phyloP scores from a whole-genome alignment of 2,329 filamentous ascomycete genomes.

The Hypoxylon sp. region DNA sequence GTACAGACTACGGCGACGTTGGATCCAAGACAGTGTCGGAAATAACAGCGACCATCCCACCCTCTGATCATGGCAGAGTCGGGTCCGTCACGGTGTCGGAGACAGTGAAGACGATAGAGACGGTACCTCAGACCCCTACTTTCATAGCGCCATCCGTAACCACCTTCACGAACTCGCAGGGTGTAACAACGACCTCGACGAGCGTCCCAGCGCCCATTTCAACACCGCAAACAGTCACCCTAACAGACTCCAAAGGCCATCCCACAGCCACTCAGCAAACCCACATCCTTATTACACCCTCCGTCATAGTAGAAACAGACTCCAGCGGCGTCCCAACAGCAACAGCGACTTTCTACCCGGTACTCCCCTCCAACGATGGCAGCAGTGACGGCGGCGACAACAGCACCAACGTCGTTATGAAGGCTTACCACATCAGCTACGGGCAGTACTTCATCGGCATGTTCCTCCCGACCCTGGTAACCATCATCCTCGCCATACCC shows the following conservation, averaged over 20 bases:
- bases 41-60: background rate
- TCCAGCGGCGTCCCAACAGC: slow-evolving; percentile 41
- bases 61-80: slow-evolving; percentile 18
- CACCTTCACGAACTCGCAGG: slow-evolving; percentile 30
- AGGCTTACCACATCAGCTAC: slow-evolving; percentile 30
- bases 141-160: slow-evolving; percentile 29
- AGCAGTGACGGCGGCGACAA: background rate
- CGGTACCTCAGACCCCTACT: slow-evolving; percentile 22
- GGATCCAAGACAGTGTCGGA: slow-evolving; percentile 15
- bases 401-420: slow-evolving; percentile 4
- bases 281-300: slow-evolving; percentile 36
- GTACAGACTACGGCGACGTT: slow-evolving; percentile 24
- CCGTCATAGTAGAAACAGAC: slow-evolving; percentile 37
- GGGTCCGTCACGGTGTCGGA: slow-evolving; percentile 26
- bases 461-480: slow-evolving; percentile 44
- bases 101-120: background rate
- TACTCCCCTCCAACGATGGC: slow-evolving; percentile 10
- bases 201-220: slow-evolving; percentile 34
- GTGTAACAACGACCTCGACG: slow-evolving; percentile 29
- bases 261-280: slow-evolving; percentile 42
- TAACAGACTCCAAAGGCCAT: slow-evolving; percentile 41
- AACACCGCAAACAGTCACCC: slow-evolving; percentile 36
- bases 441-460: slow-evolving; percentile 46
- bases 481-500: slow-evolving; percentile 41
- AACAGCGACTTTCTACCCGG: slow-evolving; percentile 39